phyloP scores from a whole-genome alignment of 768 basidiomycete species.

The Pholiota conissans region DNA sequence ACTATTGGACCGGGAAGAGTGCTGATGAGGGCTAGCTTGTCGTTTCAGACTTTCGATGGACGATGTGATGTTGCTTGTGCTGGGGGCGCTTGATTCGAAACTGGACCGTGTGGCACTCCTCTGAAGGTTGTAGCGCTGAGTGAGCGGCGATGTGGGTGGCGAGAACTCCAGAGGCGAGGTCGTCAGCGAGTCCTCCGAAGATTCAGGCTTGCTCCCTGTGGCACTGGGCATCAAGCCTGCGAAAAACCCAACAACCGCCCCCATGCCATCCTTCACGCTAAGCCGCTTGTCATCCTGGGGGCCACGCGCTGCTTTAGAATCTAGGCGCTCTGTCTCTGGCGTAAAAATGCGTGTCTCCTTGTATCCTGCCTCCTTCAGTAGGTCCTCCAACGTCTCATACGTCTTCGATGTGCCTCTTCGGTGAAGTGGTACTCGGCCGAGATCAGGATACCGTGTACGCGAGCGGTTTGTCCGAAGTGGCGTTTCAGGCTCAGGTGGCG shows the following conservation, averaged over 20 bases:
- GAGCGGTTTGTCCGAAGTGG: constrained; percentile 43
- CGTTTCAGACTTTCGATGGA: constrained; percentile 33
- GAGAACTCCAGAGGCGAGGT: constrained; percentile 25
- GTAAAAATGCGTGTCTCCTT: constrained; percentile 91
- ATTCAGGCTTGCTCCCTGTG: constrained; percentile 16
- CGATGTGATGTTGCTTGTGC: constrained; percentile 30
- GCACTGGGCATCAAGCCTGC: constrained; percentile 56
- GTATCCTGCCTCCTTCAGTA: constrained; percentile 86
- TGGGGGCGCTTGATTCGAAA: constrained; percentile 25
- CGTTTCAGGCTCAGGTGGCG: constrained; percentile 42
- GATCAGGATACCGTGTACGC: constrained; percentile 54
- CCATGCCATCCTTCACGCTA: constrained; percentile 49
- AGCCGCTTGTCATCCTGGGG: constrained; percentile 30
- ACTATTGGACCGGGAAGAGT: constrained; percentile 6
- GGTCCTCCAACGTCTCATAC: constrained; percentile 83
- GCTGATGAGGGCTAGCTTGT: constrained; percentile 12
- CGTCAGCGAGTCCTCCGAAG: constrained; percentile 8
- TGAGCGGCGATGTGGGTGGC: constrained; percentile 33
- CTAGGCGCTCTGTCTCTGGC: constrained; percentile 67
- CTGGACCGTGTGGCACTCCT: constrained; percentile 13
- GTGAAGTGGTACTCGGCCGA: constrained; percentile 73
- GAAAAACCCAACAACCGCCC: constrained; percentile 66
- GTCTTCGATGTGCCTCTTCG: constrained; percentile 77
- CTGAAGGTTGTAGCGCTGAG: constrained; percentile 17
- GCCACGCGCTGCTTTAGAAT: constrained; percentile 26